These are phyloP conservation scores for Pachysandra terminalis DNA, from an alignment of 164 flowering plant genomes.

Conservation along the genomic window DNA sequence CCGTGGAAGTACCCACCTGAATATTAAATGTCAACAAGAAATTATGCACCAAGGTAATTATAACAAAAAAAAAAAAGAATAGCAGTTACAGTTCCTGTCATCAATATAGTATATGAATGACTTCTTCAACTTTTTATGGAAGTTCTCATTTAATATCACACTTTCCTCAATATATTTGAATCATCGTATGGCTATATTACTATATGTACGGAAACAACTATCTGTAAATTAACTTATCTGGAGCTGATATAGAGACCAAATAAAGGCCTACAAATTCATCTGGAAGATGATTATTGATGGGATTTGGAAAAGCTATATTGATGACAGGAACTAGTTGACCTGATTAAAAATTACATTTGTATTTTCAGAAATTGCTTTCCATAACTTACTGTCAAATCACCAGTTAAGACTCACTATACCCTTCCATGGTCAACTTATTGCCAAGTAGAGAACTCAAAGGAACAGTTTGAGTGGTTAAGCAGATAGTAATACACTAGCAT, in stretches of 20 bases:
- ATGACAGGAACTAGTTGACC: too few species aligned
- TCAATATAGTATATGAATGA: too few species aligned
- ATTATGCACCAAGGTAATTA: neutral
- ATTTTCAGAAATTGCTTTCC: neutral
- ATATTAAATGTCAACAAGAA: constrained; percentile 1
- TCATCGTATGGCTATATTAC: too few species aligned
- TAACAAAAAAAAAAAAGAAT: neutral
- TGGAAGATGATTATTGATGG: neutral
- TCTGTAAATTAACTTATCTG: neutral
- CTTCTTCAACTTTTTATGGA: too few species aligned
- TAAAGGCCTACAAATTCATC: neutral
- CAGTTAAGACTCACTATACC: too few species aligned
- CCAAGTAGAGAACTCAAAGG: too few species aligned
- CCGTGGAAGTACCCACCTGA: constrained; percentile 86
- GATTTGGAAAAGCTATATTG: too few species aligned
- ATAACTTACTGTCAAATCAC: constrained; percentile 1
- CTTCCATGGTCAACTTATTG: too few species aligned
- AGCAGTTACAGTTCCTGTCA: neutral
- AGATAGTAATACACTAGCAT: neutral
- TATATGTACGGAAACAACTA: too few species aligned
- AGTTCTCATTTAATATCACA: too few species aligned
- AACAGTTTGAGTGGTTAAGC: too few species aligned
- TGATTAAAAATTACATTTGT: neutral
- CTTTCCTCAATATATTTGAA: too few species aligned
- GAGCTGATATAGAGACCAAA: neutral